Evolutionary conservation across 2,329 filamentous ascomycete genomes (phyloP).

Genomic region (Cladosporium phlei): DNA sequence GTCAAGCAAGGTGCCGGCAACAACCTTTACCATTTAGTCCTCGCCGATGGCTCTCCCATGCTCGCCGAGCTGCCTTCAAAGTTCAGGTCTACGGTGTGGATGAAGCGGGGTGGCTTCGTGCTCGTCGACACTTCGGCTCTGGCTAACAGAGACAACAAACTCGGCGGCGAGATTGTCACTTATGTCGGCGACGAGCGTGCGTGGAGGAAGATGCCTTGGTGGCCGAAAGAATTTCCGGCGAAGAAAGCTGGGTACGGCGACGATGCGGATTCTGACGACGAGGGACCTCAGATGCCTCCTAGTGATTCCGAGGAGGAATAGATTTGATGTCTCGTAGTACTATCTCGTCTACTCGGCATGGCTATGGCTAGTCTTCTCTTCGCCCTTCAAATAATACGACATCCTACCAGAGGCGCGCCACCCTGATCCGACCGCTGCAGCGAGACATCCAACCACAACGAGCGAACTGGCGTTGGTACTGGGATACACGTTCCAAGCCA

Average conservation of each 20-base stretch:
- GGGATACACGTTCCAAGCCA: conserved; percentile 93
- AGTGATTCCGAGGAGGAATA: conserved; percentile 28
- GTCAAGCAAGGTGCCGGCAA: conserved; percentile 82
- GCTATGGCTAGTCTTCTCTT: not conserved
- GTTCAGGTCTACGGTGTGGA: conserved; percentile 91
- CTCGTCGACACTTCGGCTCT: conserved; percentile 67
- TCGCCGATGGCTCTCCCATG: conserved; percentile 61
- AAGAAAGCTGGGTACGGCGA: conserved; percentile 43
- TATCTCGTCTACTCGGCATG: not conserved
- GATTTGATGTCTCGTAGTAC: not conserved
- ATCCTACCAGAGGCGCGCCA: conserved; percentile 38
- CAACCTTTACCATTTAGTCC: conserved; percentile 75
- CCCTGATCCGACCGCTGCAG: conserved; percentile 58
- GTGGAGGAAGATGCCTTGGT: conserved; percentile 86
- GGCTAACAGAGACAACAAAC: conserved; percentile 66
- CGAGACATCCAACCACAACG: conserved; percentile 66
- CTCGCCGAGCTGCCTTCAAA: conserved; percentile 76
- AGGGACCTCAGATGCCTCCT: conserved; percentile 36
- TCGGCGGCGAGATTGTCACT: conserved; percentile 86
- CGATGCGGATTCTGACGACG: conserved; percentile 68
- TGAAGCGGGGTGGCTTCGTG: conserved; percentile 83
- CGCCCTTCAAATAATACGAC: not conserved
- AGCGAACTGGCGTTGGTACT: conserved; percentile 63
- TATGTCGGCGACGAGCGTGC: conserved; percentile 84
- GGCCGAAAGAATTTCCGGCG: conserved; percentile 48